Base-by-base conservation (phyloP, 305 asterid species). In the Fraxinus baroniana region DNA sequence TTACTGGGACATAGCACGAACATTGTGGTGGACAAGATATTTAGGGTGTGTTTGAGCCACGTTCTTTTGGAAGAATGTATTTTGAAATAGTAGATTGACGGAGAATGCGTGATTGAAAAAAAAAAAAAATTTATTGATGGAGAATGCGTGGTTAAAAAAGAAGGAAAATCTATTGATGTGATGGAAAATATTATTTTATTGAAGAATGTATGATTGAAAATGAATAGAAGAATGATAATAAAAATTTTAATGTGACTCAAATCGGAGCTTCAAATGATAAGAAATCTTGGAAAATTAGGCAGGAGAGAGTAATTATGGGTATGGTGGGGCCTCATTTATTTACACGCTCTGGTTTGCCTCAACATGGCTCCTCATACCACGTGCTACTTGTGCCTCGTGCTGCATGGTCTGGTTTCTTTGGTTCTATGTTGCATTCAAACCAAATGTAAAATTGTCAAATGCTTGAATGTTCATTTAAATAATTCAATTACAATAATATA, bases 351-450 rank as follows among this genome's bases (percentile, higher is more conserved):
- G 84, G 74, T 37, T 79, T 28, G 37, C 83, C 30, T 77, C 12
- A 39, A 3, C 37, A 68, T 79, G 80, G 84, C 87, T 86, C 84
- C 90, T 75, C 77, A 32, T 62, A 36, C 35, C 87, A 83, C 86
- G 85, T 80, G 89, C 82, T 1, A 82, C 84, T 71, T 84, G 78
- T 83, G 87, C 82, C 62, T 36, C 33, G 3, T 66, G 5, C 74
- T 26, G 4, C 74, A 12, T 66, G n/a, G 18, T 24, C 28, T 66
- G n/a, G 74, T 26, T 66, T 66, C 7, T 66, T 66, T 66, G 71
- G 74, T 66, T 66, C 9, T 3, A 26, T 12, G 37, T 66, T 66
- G 37, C 74, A 4, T 68, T 68, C 64, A 52, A 52, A 52, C 62
- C 62, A 52, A 52, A 52, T 17, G 62, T 52, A 52, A 52, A 52